Evolutionary conservation across 1,139 yeast species (phyloP), one percentile per base, ranked within the genome.

Genomic region (Saccharomycopsis hybrid): DNA sequence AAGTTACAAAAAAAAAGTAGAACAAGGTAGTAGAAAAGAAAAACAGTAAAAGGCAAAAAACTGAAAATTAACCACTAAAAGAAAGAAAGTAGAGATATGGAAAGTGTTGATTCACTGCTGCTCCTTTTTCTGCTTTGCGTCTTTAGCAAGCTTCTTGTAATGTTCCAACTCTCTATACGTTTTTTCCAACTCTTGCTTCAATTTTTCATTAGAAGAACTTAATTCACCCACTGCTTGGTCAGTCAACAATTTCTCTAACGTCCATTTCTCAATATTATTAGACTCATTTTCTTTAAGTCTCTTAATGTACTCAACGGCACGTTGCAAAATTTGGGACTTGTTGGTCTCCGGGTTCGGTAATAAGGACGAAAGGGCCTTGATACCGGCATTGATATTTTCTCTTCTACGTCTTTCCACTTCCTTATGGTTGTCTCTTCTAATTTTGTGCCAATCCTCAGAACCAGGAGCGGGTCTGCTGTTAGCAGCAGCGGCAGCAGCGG

Each of bases 391-490:
- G 64, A 92, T 92, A 47, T 85, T 81, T 64, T 92, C 97, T 61
- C 99, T 80, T 64, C 99, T 82, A 60, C 97, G 81, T 62, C 97
- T 78, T 70, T 92, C 99, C 32, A 92, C 98, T 68, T 94, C 98
- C 68, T 92, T 92, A 71, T 92, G 99, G 66, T 88, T 90, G 60
- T 86, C 87, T 60, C 86, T 82, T 59, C 97, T 79, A 63, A 80
- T 78, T 58, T 78, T 78, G 63, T 85, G 90, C 95, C 96, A 89
- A 65, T 87, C 96, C 32, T 85, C 94, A 25, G 88, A 50, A 80
- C 85, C 60, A 61, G 72, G 59, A 73, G 82, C 65, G 13, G 77
- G 74, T 52, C 69, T 68, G 2, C 64, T 62, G 29, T 25, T 28
- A 28, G 44, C 25, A 11, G 32, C 29, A 9, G 31, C 38, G 2